Base-by-base conservation (phyloP, 2,329 filamentous ascomycete genomes). In the Sporothrix humicola region DNA sequence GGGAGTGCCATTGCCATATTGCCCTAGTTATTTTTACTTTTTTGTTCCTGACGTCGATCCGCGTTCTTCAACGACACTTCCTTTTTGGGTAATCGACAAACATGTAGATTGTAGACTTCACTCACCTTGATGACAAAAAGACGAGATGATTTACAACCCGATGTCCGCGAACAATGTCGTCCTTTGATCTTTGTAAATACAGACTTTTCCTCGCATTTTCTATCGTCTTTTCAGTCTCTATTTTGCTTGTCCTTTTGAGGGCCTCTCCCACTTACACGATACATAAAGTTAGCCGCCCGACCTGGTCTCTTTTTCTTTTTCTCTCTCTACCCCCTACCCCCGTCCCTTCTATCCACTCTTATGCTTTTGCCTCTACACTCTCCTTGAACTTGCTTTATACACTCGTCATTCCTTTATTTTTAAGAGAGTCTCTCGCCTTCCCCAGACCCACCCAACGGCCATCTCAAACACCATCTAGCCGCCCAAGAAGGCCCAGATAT, bases 231-330 rank as follows among this genome's bases (percentile, higher is more conserved):
- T 6, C 13, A 48, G 9, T 15, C 37, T 37, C 3, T 6, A 6
- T 37, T 37, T 37, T 7, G 7, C 31, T 2, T 37, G 31, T 37
- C 31, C 5, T 37, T 37, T 37, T 37, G 31, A 31, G 5, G 31
- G 3, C 31, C 31, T 31, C 31, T 37, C 31, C 7, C 61, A 26
- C 61, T 9, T 66, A 48, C 61, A 48, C 20, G 10, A 50, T 72
- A 72, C 70, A 46, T 46, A 42, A 56, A n/a, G 65, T 69, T 74
- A 74, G 73, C 31, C 70, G 68, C 54, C 71, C 69, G 68, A 54
- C 63, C 68, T 72, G 50, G 48, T 20, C 17, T 26, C 59, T 37
- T 37, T 37, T 37, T 37, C 31, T 37, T 37, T 37, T 37, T 37
- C 31, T 37, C 31, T 37, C 71, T 37, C 37, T 69, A 26, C 50